phyloP scores from a whole-genome alignment of 495 filamentous ascomycete species.

The Penicillium waksmanii region DNA sequence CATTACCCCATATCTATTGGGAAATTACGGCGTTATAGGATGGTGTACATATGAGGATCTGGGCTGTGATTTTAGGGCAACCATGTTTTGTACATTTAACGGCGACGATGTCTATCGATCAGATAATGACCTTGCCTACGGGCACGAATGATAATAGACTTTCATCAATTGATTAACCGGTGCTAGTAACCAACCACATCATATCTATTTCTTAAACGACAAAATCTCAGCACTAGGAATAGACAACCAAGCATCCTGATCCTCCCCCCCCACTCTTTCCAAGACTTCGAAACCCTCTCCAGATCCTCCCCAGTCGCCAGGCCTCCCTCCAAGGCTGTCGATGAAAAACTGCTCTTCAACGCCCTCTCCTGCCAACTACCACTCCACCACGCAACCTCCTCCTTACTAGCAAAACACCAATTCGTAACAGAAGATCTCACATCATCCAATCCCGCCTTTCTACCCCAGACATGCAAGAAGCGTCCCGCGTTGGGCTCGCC shows the following conservation, averaged over 20 bases:
- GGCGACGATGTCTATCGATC: constrained; percentile 3
- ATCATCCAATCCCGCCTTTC: constrained; percentile 49
- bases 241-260: constrained; percentile 52
- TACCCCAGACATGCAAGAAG: constrained; percentile 52
- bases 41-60: constrained; percentile 2
- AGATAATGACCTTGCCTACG: constrained; percentile 3
- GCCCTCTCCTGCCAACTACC: constrained; percentile 49
- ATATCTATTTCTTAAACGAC: constrained; percentile 35
- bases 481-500: constrained; percentile 55
- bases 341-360: constrained; percentile 31
- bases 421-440: constrained; percentile 42
- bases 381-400: constrained; percentile 52
- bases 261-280: constrained; percentile 46
- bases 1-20: neutral
- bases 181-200: neutral
- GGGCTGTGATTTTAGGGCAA: neutral
- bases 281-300: constrained; percentile 41
- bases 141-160: constrained; percentile 1
- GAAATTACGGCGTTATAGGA: neutral
- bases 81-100: constrained; percentile 6
- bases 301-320: constrained; percentile 47
- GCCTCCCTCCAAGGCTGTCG: constrained; percentile 40
- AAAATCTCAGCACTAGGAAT: constrained; percentile 53
- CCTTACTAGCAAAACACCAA: constrained; percentile 50
- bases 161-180: neutral